Conservation (phyloP, 169 alveolate genomes). For the Babesia bovis region DNA sequence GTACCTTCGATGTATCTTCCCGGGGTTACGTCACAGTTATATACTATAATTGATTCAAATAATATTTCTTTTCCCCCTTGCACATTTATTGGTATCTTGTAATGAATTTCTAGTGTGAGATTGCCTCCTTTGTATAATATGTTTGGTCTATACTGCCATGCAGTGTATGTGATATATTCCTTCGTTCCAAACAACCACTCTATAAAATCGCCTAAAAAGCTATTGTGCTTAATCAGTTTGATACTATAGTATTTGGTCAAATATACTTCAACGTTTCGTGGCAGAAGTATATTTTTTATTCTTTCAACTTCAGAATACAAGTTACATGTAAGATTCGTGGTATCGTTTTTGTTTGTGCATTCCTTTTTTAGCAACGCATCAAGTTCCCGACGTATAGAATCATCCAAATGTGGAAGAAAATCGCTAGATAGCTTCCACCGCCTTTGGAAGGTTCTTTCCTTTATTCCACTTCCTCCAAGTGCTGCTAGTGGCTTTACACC, state of each 20-base stretch:
- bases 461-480: constrained; percentile 31
- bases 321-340: background rate
- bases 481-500: constrained; percentile 21
- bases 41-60: constrained; percentile 49
- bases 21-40: constrained; percentile 23
- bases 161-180: constrained; percentile 37
- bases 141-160: constrained; percentile 53
- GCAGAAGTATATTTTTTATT: constrained; percentile 6
- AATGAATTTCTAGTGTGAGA: constrained; percentile 47
- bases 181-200: constrained; percentile 11
- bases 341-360: background rate
- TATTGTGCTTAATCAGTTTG: constrained; percentile 2
- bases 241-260: constrained; percentile 32
- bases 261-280: constrained; percentile 7
- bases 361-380: background rate
- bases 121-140: constrained; percentile 38
- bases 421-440: constrained; percentile 17
- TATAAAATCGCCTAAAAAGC: constrained; percentile 9
- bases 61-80: constrained; percentile 5
- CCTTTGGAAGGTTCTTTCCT: constrained; percentile 29
- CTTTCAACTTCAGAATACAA: constrained; percentile 9
- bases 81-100: constrained; percentile 21
- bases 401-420: background rate
- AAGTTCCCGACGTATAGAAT: background rate
- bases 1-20: constrained; percentile 36